Base-by-base conservation (phyloP, 176 grass and related monocot genomes). In the Poa annua region DNA sequence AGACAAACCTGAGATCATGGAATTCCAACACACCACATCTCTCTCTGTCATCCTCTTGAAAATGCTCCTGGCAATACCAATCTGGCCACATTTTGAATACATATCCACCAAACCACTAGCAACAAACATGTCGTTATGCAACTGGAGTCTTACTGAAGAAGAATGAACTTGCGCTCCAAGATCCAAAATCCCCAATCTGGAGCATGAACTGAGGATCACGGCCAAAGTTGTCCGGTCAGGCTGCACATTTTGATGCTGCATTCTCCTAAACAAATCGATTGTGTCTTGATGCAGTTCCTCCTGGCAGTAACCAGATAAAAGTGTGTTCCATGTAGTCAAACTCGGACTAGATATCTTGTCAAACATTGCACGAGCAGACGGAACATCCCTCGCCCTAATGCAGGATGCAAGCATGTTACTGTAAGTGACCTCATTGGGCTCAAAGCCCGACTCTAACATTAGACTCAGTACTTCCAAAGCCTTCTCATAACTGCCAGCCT, bases 21-120 rank as follows among this genome's bases (percentile, higher is more conserved):
- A 88, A 90, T 97, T 94, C 94, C 94, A 97, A 74, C 88, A 88
- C 35, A 97, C 89, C 21, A 94, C 84, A 34, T 94, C 94, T 81
- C 92, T 92, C 78, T 92, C 84, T 1, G 49, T 75, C 88, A 94
- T 94, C 80, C 56, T 83, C 61, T 76, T 77, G 69, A 97, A 97
- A 72, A 97, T 78, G 22, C 34, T 85, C 81, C 69, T 90, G 54
- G 92, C 88, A 51, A 78, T 48, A 35, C 79, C 56, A 74, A 97
- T 77, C 63, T 80, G 75, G 20, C 63, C 90, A 79, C 92, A 97
- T 76, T 97, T 97, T 66, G 94, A 88, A 71, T 97, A 92, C 86
- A 94, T 87, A 86, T 97, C 90, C 22, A 94, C 87, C 62, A 97
- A 77, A 62, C 92, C 90, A 81, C 92, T 94, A 34, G 88, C 84